Percentiles rank a stretch among this genome's conserved stretches.
These are phyloP conservation scores for Protomyces macrosporus DNA, from an alignment of 1,139 yeast species.

Conservation along the genomic window DNA sequence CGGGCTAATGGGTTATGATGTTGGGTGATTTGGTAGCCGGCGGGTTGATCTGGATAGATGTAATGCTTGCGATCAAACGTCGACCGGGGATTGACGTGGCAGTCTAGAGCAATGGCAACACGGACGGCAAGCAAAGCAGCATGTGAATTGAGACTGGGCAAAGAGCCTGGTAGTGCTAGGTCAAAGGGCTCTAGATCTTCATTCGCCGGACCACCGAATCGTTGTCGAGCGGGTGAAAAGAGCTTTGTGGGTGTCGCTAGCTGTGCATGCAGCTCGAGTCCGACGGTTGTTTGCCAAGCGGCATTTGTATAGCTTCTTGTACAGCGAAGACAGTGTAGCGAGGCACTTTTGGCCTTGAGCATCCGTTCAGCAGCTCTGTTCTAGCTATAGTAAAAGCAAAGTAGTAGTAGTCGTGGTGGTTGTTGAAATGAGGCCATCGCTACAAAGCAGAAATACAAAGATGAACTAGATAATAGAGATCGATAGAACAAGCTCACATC, in stretches of 20 bases:
- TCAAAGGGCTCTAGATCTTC: slow-evolving; percentile 72
- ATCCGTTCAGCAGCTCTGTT: not conserved
- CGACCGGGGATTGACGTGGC: slow-evolving; percentile 53
- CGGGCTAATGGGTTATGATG: slow-evolving; percentile 73
- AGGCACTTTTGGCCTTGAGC: not conserved
- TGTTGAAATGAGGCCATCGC: not conserved
- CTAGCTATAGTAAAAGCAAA: not conserved
- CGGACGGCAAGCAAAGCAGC: slow-evolving; percentile 66
- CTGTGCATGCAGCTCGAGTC: slow-evolving; percentile 34
- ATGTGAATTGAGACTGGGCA: slow-evolving; percentile 72
- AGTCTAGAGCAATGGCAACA: slow-evolving; percentile 66
- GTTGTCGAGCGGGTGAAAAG: slow-evolving; percentile 37
- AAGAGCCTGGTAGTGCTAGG: slow-evolving; percentile 87
- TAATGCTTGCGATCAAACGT: slow-evolving; percentile 91
- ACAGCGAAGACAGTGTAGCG: not conserved
- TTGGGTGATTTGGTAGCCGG: slow-evolving; percentile 94
- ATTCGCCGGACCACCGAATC: slow-evolving; percentile 57
- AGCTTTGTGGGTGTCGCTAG: slow-evolving; percentile 23
- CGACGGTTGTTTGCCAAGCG: slow-evolving; percentile 22
- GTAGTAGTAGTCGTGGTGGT: not conserved
- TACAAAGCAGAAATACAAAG: not conserved
- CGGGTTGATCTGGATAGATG: slow-evolving; percentile 92
- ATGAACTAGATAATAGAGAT: too few species aligned
- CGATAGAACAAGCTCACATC: too few species aligned
- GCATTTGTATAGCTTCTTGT: not conserved